Base-by-base conservation (phyloP, 2,329 filamentous ascomycete genomes). In the Pyrenochaeta sp. region DNA sequence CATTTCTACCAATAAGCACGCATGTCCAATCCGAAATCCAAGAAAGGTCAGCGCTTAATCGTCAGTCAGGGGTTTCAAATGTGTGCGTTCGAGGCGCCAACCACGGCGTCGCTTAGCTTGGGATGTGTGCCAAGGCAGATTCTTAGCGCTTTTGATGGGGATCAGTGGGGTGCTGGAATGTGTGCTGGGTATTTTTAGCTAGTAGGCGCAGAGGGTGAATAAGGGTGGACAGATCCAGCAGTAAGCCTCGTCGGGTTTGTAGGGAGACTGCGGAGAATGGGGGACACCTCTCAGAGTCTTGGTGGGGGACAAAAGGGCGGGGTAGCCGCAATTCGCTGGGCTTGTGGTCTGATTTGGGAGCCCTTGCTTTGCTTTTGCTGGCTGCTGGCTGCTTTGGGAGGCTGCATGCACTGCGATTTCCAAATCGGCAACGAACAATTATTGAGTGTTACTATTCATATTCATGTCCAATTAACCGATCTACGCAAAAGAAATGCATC, bases 351-450 rank as follows among this genome's bases (percentile, higher is more conserved):
- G 36, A 39, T 39, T 8, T 6, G 15, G 8, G 13, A 19, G 36
- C 36, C 36, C 36, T 39, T 39, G 36, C 36, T 39, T 39, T 39
- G 15, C 27, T 45, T 27, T 27, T 45, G 13, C 15, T 32, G 9
- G 37, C 24, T 24, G 43, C 56, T 30, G 52, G 32, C 45, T 24
- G 15, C 6, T 34, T 47, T 10, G 15, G 52, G 49, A 47, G 15
- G 36, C 42, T 25, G 24, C 36, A 39, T 39, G 36, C 36, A 39
- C 36, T 39, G 36, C 36, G 2, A 19, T 39, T 19, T n/a, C 13
- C 36, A 59, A 59, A 40, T 48, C 44, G 43, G 56, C 51, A 32
- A 43, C 30, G 19, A 25, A 28, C 7, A 42, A 22, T 13, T 44
- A 44, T 52, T 48, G 47, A 44, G 47, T 44, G 43, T 22, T 32